phyloP scores from a whole-genome alignment of 1,284 basidiomycete genomes.

The Cystobasidium pallidum region DNA sequence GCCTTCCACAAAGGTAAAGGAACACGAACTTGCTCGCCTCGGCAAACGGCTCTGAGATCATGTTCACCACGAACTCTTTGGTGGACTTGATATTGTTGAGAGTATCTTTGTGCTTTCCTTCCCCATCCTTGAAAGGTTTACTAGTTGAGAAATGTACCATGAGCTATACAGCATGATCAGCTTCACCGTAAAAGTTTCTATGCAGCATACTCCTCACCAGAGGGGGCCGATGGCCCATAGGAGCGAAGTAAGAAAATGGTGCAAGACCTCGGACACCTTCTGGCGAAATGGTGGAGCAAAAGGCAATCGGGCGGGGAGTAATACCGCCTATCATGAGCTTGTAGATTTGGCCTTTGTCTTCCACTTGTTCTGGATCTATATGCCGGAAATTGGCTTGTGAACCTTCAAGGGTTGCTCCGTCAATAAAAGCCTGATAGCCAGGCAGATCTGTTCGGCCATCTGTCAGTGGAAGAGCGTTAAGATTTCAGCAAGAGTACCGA shows the following conservation, averaged over 20 bases:
- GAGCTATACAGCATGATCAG: not conserved
- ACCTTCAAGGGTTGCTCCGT: conserved; percentile 28
- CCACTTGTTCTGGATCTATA: conserved; percentile 60
- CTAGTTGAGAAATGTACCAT: not conserved
- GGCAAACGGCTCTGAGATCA: conserved; percentile 73
- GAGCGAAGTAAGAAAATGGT: conserved; percentile 59
- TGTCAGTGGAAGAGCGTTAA: not conserved
- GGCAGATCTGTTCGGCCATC: conserved; percentile 59
- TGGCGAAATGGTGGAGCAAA: conserved; percentile 67
- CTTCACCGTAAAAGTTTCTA: not conserved
- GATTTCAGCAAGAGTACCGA: not conserved
- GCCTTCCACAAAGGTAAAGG: conserved; percentile 62
- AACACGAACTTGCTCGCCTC: conserved; percentile 67
- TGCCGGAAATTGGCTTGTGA: conserved; percentile 27
- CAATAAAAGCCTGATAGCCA: conserved; percentile 57
- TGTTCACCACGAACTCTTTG: conserved; percentile 73
- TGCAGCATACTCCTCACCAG: not conserved
- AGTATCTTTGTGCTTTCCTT: conserved; percentile 65
- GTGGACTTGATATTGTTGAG: conserved; percentile 68
- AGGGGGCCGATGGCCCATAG: conserved; percentile 20
- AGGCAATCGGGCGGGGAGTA: conserved; percentile 72
- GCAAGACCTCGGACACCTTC: conserved; percentile 69
- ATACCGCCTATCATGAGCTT: conserved; percentile 69
- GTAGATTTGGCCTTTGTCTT: conserved; percentile 61
- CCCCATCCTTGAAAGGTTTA: conserved; percentile 33